Evolutionary conservation across 805 yeast genomes (phyloP).

Genomic region (Kodamaea fukazawae): DNA sequence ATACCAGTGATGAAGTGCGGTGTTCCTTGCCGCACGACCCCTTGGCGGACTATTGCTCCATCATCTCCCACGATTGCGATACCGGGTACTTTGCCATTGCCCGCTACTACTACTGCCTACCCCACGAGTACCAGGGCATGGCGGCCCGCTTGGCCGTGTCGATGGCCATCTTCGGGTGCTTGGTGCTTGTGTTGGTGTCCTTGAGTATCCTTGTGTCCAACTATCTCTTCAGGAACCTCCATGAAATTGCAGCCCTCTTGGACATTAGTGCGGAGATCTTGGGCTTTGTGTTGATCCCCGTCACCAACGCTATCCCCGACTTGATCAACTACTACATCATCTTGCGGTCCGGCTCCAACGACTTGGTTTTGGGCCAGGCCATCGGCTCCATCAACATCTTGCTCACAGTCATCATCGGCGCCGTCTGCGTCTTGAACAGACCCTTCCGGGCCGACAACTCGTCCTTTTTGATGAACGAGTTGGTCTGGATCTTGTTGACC

Average conservation of each 20-base stretch:
- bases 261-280: constrained; percentile 28
- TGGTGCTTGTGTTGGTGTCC: constrained; percentile 20
- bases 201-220: constrained; percentile 35
- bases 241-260: constrained; percentile 22
- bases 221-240: constrained; percentile 30
- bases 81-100: constrained; percentile 26
- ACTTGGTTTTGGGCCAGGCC: constrained; percentile 37
- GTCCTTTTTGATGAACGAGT: constrained; percentile 22
- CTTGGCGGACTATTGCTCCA: constrained; percentile 15
- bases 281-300: constrained; percentile 34
- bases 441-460: constrained; percentile 24
- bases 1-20: too few relatives aligned
- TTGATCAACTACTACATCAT: constrained; percentile 33
- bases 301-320: constrained; percentile 38
- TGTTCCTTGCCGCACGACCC: background rate
- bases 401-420: constrained; percentile 34
- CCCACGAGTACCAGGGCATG: constrained; percentile 2
- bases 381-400: constrained; percentile 35
- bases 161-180: constrained; percentile 6
- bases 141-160: constrained; percentile 9
- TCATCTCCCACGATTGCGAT: constrained; percentile 21
- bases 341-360: constrained; percentile 25
- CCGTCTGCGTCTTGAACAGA: constrained; percentile 21
- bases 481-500: constrained; percentile 28
- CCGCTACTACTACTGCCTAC: constrained; percentile 30